These are phyloP conservation scores for Plenodomus lindquistii DNA, from an alignment of 2,329 filamentous ascomycete species.

Conservation along the genomic window DNA sequence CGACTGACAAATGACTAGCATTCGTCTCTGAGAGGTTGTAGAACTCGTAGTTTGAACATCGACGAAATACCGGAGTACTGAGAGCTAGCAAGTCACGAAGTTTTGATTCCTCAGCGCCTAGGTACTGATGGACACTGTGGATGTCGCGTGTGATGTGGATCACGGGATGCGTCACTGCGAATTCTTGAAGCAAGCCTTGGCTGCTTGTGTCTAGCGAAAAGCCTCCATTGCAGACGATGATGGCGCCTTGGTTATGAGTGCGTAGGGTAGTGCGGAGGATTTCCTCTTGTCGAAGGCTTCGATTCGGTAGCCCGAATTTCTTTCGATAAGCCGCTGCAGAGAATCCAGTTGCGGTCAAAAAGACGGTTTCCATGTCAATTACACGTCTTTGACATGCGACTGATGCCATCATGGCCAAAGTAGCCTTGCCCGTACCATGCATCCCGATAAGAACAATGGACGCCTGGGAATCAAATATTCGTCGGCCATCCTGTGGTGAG, in stretches of 20 bases:
- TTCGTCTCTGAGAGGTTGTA: constrained; percentile 69
- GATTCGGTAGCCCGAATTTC: constrained; percentile 63
- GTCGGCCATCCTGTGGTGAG: constrained; percentile 29
- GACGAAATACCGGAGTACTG: constrained; percentile 62
- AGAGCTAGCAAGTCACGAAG: constrained; percentile 62
- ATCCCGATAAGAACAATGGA: constrained; percentile 75
- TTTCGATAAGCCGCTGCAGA: constrained; percentile 67
- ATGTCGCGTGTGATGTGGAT: constrained; percentile 70
- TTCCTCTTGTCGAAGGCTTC: constrained; percentile 64
- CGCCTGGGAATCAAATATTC: constrained; percentile 61
- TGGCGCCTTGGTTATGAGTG: constrained; percentile 60
- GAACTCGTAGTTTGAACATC: constrained; percentile 74
- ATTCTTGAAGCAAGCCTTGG: constrained; percentile 64
- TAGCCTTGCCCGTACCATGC: constrained; percentile 76
- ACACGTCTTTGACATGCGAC: constrained; percentile 69
- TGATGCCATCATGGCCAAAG: constrained; percentile 73
- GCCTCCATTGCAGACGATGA: constrained; percentile 71
- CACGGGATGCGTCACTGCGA: constrained; percentile 68
- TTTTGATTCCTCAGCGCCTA: constrained; percentile 58
- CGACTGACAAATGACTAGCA: constrained; percentile 22
- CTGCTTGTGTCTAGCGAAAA: constrained; percentile 65
- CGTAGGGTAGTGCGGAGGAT: constrained; percentile 65
- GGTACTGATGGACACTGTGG: constrained; percentile 64
- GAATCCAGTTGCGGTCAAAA: constrained; percentile 64
- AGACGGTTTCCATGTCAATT: constrained; percentile 69